phyloP scores from a whole-genome alignment of 345 rosid species.

The Lagerstroemia speciosa region DNA sequence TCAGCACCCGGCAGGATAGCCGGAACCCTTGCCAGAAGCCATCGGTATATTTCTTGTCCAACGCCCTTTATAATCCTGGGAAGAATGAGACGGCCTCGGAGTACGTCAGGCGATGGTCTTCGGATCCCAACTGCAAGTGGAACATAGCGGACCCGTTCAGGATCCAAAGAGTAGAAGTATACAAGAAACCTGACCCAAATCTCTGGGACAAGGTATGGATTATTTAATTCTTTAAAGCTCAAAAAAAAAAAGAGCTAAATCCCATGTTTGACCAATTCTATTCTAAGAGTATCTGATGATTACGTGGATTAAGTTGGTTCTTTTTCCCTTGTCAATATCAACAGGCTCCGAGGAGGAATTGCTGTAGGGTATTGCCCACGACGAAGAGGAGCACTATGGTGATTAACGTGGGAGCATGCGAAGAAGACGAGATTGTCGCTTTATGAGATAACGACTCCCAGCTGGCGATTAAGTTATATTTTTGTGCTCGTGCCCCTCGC shows the following conservation, averaged over 20 bases:
- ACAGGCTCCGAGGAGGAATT: conserved; percentile 45
- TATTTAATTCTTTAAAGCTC: neutral
- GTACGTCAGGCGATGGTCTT: conserved; percentile 21
- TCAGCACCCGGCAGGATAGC: conserved; percentile 45
- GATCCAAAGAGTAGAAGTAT: conserved; percentile 27
- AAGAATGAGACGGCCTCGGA: conserved; percentile 30
- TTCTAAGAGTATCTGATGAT: too few species aligned
- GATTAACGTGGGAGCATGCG: conserved; percentile 16
- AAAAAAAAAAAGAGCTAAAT: neutral
- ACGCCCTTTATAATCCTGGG: conserved; percentile 18
- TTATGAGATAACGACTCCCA: neutral
- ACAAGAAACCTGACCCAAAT: conserved; percentile 32
- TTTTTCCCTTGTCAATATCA: conserved; percentile 2
- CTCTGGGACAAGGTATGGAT: conserved; percentile 41
- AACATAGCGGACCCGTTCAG: conserved; percentile 23
- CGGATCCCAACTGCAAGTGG: conserved; percentile 35
- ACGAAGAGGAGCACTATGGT: conserved; percentile 20
- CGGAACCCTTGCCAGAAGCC: conserved; percentile 41
- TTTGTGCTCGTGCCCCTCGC: too few species aligned
- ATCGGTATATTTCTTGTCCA: conserved; percentile 33
- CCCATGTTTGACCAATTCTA: neutral
- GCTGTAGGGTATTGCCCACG: conserved; percentile 30
- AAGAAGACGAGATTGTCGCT: conserved; percentile 12
- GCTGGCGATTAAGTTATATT: too few species aligned
- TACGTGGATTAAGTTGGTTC: neutral